Base-by-base conservation (phyloP, 1,139 yeast genomes). In the Saccharomyces hybrid region DNA sequence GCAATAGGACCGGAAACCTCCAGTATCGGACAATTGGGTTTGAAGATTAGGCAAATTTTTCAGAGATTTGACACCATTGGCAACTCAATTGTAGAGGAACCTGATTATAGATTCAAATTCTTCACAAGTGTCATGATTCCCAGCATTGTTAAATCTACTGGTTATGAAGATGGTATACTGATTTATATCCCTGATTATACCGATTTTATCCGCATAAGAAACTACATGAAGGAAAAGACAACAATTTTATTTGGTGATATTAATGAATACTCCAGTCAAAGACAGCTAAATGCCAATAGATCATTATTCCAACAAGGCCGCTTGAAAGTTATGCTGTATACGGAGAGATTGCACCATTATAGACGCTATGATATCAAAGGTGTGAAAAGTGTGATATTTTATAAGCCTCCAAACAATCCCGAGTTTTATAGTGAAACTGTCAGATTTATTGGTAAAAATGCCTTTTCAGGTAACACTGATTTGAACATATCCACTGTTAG, bases 271-370 rank as follows among this genome's bases (percentile, higher is more conserved):
- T 78, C 95, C 3, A 72, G 82, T 3, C 87, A 82, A 61, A 77
- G 87, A 11, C 86, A 86, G 56, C 70, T 89, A 47, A 81, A 91
- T 1, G 78, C 88, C 54, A 81, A 84, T 16, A 78, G 99, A 63
- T 79, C 88, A 5, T 74, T 78, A 46, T 93, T 93, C 67, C 75
- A 72, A 57, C 73, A 74, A 49, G 90, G 93, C 0, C 79, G 83
- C 55, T 78, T 80, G 48, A 87, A 88, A 63, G 79, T 91, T 38
- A 69, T 95, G 72, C 70, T 93, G 23, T 90, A 90, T 71, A 88
- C 97, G 0, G 98, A 93, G 65, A 86, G 99, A 77, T 75, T 91
- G 69, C 99, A 93, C 69, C 93, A 88, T 68, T 93, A 85, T 74
- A 80, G 97, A 61, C 77, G 98, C 55, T 90, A 81, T 68, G 93